Conservation (phyloP, 768 basidiomycete species). For the Russula foetens region DNA sequence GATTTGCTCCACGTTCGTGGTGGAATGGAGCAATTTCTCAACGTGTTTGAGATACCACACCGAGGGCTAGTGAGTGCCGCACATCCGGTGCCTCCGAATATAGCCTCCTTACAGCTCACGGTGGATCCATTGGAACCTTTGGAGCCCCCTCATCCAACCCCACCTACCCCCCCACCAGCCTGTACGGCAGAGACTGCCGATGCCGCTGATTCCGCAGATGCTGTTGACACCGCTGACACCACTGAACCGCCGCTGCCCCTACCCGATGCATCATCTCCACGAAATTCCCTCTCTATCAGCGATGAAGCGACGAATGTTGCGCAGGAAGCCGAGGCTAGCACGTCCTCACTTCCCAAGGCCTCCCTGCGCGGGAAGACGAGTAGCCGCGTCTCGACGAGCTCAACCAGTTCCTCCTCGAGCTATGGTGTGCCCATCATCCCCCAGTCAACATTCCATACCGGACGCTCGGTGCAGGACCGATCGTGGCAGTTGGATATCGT, state of each 20-base stretch:
- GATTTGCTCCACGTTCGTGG: constrained; percentile 55
- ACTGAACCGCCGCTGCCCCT: neutral
- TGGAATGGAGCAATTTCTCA: constrained; percentile 60
- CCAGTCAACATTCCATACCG: constrained; percentile 6
- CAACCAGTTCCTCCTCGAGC: constrained; percentile 20
- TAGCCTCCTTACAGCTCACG: constrained; percentile 11
- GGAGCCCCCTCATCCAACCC: neutral
- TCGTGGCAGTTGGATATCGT: constrained; percentile 65
- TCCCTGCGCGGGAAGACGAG: neutral
- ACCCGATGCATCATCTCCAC: neutral
- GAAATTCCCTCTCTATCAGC: neutral
- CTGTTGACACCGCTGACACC: neutral
- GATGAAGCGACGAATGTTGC: neutral
- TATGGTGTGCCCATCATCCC: constrained; percentile 17
- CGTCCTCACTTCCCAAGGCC: neutral
- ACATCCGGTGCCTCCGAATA: constrained; percentile 12
- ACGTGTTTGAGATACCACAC: constrained; percentile 39
- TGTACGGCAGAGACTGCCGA: neutral
- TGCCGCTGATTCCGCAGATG: no score
- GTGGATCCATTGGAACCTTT: constrained; percentile 10
- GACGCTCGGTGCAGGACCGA: constrained; percentile 29
- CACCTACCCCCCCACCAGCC: neutral
- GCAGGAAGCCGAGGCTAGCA: neutral
- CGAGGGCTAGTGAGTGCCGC: neutral
- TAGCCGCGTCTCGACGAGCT: constrained; percentile 8